Conservation (phyloP, 2,329 filamentous ascomycete species). For the Trichoderma pleuroti region DNA sequence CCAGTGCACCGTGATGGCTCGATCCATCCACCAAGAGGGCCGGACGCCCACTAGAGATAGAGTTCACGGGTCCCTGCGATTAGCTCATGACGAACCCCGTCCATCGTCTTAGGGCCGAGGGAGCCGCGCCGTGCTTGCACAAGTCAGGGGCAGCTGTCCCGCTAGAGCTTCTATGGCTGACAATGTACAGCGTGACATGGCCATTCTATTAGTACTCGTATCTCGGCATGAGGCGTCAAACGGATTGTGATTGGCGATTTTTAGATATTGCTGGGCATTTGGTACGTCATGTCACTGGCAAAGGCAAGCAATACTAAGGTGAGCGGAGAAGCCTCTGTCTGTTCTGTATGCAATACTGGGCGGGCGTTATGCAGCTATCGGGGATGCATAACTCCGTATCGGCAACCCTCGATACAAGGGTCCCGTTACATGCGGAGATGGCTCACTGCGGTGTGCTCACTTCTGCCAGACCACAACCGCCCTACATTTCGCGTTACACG, state of each 20-base stretch:
- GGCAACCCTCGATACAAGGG: not conserved
- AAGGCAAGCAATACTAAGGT: not conserved
- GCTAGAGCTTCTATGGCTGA: not conserved
- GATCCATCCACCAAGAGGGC: not conserved
- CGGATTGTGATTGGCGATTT: not conserved
- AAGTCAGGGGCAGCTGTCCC: not conserved
- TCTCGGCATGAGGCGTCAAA: not conserved
- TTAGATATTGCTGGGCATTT: not conserved
- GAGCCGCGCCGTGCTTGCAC: not conserved
- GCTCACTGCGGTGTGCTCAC: not conserved
- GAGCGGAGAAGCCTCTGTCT: not conserved
- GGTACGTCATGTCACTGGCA: not conserved
- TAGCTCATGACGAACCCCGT: not conserved
- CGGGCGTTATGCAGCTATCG: not conserved
- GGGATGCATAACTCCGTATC: not conserved
- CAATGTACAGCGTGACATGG: not conserved
- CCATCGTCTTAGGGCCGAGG: not conserved
- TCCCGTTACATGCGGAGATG: not conserved
- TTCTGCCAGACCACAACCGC: not conserved
- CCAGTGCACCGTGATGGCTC: not conserved
- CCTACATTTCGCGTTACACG: not conserved
- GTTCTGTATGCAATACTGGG: not conserved
- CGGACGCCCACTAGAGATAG: constrained; percentile 2
- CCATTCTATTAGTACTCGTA: not conserved
- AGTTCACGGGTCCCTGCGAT: constrained; percentile 10